phyloP scores from a whole-genome alignment of 768 basidiomycete genomes.

The Lactifluus volemus region DNA sequence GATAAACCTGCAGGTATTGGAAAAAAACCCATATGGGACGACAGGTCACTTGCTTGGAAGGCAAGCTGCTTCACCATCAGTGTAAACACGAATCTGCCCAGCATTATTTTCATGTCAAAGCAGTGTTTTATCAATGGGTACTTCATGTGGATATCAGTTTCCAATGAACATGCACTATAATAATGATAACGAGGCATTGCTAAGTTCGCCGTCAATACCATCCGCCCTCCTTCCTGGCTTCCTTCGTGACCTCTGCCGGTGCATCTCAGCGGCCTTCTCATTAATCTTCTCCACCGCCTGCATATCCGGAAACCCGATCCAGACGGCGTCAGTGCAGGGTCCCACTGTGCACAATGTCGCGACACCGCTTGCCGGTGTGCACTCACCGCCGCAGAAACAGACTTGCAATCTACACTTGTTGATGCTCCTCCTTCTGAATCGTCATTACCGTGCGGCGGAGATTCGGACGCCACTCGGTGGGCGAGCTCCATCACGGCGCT shows the following conservation, averaged over 20 bases:
- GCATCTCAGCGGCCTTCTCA: constrained; percentile 60
- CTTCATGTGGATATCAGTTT: too few relatives aligned
- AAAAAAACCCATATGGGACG: too few relatives aligned
- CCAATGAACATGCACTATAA: not conserved
- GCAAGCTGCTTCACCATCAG: constrained; percentile 27
- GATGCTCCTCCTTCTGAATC: constrained; percentile 1
- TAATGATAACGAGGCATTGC: not conserved
- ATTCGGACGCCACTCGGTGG: not conserved
- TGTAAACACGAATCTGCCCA: not conserved
- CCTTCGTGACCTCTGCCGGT: constrained; percentile 57
- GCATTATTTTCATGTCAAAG: not conserved
- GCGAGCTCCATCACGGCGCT: constrained; percentile 62
- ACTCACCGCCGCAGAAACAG: constrained; percentile 28
- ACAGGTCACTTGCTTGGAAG: constrained; percentile 31
- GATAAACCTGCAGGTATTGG: too few relatives aligned
- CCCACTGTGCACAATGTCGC: constrained; percentile 65
- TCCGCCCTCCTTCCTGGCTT: constrained; percentile 32
- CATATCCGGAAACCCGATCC: constrained; percentile 85
- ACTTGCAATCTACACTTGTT: not conserved
- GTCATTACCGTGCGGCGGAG: not conserved
- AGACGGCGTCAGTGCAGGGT: constrained; percentile 65
- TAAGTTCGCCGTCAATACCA: constrained; percentile 4
- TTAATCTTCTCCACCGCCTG: constrained; percentile 78
- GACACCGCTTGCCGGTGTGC: constrained; percentile 66
- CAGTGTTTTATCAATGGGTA: too few relatives aligned